Conservation (phyloP, 106 monocot genomes). For the Acorus calamus region DNA sequence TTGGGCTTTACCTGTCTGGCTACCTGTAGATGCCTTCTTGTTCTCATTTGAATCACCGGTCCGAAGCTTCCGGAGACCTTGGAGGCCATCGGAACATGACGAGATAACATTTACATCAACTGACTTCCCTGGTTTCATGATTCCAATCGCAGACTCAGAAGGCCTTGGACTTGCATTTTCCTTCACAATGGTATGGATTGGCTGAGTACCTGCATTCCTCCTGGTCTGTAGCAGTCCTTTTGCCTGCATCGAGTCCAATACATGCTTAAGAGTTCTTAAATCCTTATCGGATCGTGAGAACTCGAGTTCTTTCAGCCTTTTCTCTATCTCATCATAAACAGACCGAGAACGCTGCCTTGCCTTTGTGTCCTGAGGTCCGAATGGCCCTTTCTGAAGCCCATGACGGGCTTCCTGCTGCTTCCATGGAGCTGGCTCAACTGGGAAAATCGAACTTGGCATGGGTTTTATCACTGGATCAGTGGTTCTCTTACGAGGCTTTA, state of each 20-base stretch:
- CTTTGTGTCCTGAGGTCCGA: conserved; percentile 6
- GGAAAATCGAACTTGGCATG: conserved; percentile 24
- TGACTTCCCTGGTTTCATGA: conserved; percentile 69
- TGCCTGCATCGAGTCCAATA: conserved; percentile 51
- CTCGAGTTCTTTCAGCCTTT: conserved; percentile 46
- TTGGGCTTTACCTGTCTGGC: conserved; percentile 19
- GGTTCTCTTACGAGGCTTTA: conserved; percentile 1
- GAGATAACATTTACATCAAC: conserved; percentile 11
- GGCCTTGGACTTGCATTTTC: conserved; percentile 10
- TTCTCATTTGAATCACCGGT: conserved; percentile 15
- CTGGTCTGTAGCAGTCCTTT: conserved; percentile 34
- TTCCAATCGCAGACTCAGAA: conserved; percentile 56
- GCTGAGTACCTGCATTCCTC: conserved; percentile 7
- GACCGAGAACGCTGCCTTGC: conserved; percentile 34
- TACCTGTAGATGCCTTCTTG: conserved; percentile 10
- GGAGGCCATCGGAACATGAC: conserved; percentile 20
- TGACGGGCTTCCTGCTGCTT: conserved; percentile 33
- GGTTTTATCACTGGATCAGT: conserved; percentile 18
- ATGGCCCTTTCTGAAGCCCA: conserved; percentile 6
- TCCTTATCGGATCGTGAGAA: conserved; percentile 63
- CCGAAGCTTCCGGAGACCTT: conserved; percentile 29
- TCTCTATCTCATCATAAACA: conserved; percentile 50
- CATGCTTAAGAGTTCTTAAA: conserved; percentile 65
- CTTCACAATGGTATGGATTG: conserved; percentile 2
- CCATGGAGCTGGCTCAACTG: conserved; percentile 65